Evolutionary conservation across 495 filamentous ascomycete genomes (phyloP), one percentile per base, ranked within the genome.

Genomic region (Penicillium atrosanguineum): DNA sequence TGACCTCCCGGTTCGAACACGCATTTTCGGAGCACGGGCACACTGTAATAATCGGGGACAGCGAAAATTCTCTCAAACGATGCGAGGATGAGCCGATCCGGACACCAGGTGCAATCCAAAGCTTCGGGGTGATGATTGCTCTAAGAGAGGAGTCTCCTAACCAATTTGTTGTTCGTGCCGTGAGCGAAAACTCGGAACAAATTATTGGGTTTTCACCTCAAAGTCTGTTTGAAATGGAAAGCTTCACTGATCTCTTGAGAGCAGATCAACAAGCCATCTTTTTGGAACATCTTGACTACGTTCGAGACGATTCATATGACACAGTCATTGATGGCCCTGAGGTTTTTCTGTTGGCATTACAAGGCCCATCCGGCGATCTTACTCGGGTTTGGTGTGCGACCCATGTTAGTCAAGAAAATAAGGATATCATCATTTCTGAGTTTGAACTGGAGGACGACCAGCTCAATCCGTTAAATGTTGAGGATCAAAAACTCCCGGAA

Each of bases 11-110:
- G n/a, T n/a, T n/a, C n/a, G n/a, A n/a, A n/a, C n/a, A n/a, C n/a
- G n/a, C n/a, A n/a, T n/a, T n/a, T n/a, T n/a, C n/a, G n/a, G n/a
- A n/a, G n/a, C n/a, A n/a, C n/a, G n/a, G n/a, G n/a, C n/a, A n/a
- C n/a, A n/a, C n/a, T n/a, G n/a, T n/a, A n/a, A n/a, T n/a, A n/a
- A n/a, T n/a, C n/a, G n/a, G n/a, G n/a, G n/a, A n/a, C n/a, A n/a
- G n/a, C n/a, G n/a, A n/a, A n/a, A n/a, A n/a, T n/a, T n/a, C n/a
- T n/a, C n/a, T n/a, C n/a, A n/a, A n/a, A n/a, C n/a, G n/a, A n/a
- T 95, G 90, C 66, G 93, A 97, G 68, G 93, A 97, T 68, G 93
- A 96, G 59, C 91, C 93, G 0, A 96, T 96, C 37, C 90, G 91
- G 57, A 88, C 90, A 12, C 93, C 93, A 1, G 92, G 92, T 14